Evolutionary conservation across 352 stramenopile genomes (phyloP).

Genomic region (Phytophthora constricta): DNA sequence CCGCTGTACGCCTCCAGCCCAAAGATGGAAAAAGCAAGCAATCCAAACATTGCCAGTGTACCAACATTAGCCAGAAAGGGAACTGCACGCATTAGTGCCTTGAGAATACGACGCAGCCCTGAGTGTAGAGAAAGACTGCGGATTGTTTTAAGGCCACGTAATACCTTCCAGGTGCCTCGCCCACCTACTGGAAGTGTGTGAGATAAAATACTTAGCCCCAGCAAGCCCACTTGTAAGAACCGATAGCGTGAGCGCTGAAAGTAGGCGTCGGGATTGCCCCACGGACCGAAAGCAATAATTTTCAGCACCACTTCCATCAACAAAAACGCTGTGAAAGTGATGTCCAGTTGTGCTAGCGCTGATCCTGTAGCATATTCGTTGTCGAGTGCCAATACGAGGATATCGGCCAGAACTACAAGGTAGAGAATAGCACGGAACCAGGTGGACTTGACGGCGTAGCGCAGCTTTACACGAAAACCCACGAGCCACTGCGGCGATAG

Average conservation of each 20-base stretch:
- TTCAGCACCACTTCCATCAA: slow-evolving; percentile 69
- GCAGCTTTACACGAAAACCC: slow-evolving; percentile 32
- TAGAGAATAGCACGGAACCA: slow-evolving; percentile 57
- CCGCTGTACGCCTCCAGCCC: slow-evolving; percentile 70
- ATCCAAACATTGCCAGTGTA: slow-evolving; percentile 74
- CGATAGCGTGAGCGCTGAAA: slow-evolving; percentile 56
- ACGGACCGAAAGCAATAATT: slow-evolving; percentile 57
- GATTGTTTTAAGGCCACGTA: slow-evolving; percentile 73
- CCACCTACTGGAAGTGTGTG: slow-evolving; percentile 33
- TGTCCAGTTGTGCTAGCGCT: slow-evolving; percentile 44
- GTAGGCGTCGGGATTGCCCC: slow-evolving; percentile 51
- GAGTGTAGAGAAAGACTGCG: slow-evolving; percentile 70
- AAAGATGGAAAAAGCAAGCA: slow-evolving; percentile 84
- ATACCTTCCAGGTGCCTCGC: slow-evolving; percentile 46
- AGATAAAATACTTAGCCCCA: slow-evolving; percentile 60
- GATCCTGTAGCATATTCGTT: slow-evolving; percentile 48
- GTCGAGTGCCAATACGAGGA: slow-evolving; percentile 67
- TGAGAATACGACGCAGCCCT: slow-evolving; percentile 71
- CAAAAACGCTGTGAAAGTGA: slow-evolving; percentile 67
- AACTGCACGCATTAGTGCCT: slow-evolving; percentile 65
- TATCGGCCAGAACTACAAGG: slow-evolving; percentile 54
- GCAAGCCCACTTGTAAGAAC: slow-evolving; percentile 56
- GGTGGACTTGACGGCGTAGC: slow-evolving; percentile 46
- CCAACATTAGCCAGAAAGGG: slow-evolving; percentile 81
- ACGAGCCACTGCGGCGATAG: slow-evolving; percentile 30